Evolutionary conservation across 768 basidiomycete species (phyloP).

Genomic region (Russula vinacea): DNA sequence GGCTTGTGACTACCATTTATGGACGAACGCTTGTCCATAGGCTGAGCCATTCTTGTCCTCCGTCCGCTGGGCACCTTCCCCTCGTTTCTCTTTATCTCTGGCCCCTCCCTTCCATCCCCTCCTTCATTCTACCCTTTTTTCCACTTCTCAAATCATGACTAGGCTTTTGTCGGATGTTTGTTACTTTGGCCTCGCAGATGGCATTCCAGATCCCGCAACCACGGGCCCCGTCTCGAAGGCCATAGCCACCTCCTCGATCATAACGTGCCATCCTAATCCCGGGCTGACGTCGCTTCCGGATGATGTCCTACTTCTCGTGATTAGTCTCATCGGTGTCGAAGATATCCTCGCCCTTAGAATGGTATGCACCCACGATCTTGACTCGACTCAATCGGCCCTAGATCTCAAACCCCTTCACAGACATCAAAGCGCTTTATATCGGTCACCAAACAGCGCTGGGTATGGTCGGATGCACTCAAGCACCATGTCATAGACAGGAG

Average conservation of each 20-base stretch:
- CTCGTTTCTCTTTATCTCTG: not conserved
- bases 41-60: constrained; percentile 5
- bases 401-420: constrained; percentile 28
- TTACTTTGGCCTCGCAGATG: constrained; percentile 8
- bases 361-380: constrained; percentile 32
- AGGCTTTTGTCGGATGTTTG: constrained; percentile 11
- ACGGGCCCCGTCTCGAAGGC: constrained; percentile 2
- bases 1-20: constrained; percentile 2
- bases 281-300: constrained; percentile 35
- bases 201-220: not conserved
- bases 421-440: constrained; percentile 35
- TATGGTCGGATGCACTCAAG: constrained; percentile 39
- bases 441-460: constrained; percentile 39
- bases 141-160: constrained; percentile 12
- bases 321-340: constrained; percentile 35
- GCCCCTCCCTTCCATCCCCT: not conserved
- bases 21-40: constrained; percentile 9
- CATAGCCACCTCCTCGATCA: constrained; percentile 16
- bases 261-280: constrained; percentile 13
- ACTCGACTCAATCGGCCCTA: constrained; percentile 19
- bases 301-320: constrained; percentile 38
- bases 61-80: not conserved
- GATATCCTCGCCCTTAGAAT: constrained; percentile 37
- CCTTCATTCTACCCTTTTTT: not conserved
- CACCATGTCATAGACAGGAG: constrained; percentile 37